A percentile compares a stretch with the other conserved stretches of the same genome.
Evolutionary conservation across 345 rosid species (phyloP).

Genomic region (Populus pruinosa): DNA sequence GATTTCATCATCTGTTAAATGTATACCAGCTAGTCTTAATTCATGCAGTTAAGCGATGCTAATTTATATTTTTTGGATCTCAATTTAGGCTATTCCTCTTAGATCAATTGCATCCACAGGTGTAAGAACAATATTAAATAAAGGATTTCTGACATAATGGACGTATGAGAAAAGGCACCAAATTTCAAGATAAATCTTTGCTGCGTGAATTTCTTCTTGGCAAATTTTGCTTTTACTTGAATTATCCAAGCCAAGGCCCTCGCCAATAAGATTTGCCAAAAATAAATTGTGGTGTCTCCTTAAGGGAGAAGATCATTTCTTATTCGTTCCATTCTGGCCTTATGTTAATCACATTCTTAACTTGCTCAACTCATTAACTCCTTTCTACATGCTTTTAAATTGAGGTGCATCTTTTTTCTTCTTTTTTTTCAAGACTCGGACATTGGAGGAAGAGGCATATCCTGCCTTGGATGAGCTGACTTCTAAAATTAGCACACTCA

Average conservation of each 20-base stretch:
- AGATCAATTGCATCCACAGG: neutral
- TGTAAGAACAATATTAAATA: neutral
- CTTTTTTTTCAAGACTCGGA: slow-evolving; percentile 37
- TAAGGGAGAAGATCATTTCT: neutral
- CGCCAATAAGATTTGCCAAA: neutral
- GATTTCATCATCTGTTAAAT: no score
- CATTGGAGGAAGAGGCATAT: slow-evolving; percentile 72
- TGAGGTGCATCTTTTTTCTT: neutral
- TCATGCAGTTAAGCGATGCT: neutral
- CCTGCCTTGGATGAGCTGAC: slow-evolving; percentile 82
- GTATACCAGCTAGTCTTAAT: no score
- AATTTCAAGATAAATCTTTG: neutral
- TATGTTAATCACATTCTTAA: no score
- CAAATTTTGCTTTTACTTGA: neutral
- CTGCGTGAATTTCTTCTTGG: neutral
- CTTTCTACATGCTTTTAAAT: neutral
- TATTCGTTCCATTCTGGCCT: neutral
- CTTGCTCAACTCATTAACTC: no score
- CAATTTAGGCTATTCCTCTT: neutral
- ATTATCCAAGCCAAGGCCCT: neutral
- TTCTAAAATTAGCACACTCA: slow-evolving; percentile 72
- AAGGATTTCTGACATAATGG: neutral
- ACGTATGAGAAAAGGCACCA: neutral
- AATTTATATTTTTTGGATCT: neutral
- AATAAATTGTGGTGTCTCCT: neutral